phyloP scores from a whole-genome alignment of 2,329 filamentous ascomycete genomes.

The Fusarium fracticaudum region DNA sequence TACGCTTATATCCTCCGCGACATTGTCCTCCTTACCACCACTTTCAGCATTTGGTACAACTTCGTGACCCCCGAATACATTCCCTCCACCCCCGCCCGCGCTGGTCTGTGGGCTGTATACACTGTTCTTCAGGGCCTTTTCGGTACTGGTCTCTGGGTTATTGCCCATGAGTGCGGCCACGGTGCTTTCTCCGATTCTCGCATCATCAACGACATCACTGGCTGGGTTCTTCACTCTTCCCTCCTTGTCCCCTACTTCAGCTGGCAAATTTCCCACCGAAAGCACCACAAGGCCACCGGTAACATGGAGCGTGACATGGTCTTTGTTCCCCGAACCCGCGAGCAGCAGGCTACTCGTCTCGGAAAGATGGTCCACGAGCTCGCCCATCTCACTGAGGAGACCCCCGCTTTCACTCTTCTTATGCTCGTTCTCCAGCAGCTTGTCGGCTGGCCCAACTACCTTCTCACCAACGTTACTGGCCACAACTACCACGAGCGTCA shows the following conservation, averaged over 20 bases:
- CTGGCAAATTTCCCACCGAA: constrained; percentile 99
- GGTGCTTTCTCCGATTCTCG: constrained; percentile 96
- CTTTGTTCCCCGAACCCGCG: constrained; percentile 92
- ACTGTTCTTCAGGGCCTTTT: constrained; percentile 91
- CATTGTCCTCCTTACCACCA: constrained; percentile 73
- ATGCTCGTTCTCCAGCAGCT: constrained; percentile 87
- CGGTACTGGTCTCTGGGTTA: constrained; percentile 92
- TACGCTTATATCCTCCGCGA: constrained; percentile 88
- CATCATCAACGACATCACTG: constrained; percentile 88
- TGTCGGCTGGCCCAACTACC: constrained; percentile 91
- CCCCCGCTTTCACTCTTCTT: constrained; percentile 81
- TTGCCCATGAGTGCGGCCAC: constrained; percentile 98
- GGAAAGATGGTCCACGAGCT: constrained; percentile 83
- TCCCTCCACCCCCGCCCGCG: constrained; percentile 73
- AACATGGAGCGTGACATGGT: constrained; percentile 99
- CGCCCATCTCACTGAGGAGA: constrained; percentile 91
- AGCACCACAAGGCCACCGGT: constrained; percentile 99
- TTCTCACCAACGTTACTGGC: constrained; percentile 91
- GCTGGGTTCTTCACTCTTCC: constrained; percentile 88
- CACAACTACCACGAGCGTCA: constrained; percentile 95
- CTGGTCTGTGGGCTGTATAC: constrained; percentile 70
- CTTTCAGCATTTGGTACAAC: constrained; percentile 89
- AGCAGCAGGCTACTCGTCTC: constrained; percentile 79
- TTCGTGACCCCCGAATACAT: constrained; percentile 88
- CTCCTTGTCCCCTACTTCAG: constrained; percentile 97